These are phyloP conservation scores for Sporothrix brunneoviolacea DNA, from an alignment of 2,329 filamentous ascomycete genomes.

Conservation along the genomic window DNA sequence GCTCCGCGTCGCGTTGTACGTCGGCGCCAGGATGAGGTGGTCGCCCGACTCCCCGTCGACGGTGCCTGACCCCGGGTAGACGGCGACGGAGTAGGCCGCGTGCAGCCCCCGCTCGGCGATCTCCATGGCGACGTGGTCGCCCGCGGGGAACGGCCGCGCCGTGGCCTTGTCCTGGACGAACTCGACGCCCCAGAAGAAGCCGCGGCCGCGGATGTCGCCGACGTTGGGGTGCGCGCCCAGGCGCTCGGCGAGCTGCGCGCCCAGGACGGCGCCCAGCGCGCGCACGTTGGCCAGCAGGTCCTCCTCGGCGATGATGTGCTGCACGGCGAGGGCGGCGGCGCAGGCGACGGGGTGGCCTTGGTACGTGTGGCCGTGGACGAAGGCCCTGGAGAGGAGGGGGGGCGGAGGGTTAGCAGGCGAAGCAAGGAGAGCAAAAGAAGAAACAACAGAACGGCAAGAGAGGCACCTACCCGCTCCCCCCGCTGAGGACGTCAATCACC, in stretches of 20 bases:
- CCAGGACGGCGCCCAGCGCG: constrained; percentile 27
- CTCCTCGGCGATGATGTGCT: constrained; percentile 31
- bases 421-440: not conserved
- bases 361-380: constrained; percentile 56
- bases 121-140: constrained; percentile 26
- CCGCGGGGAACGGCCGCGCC: constrained; percentile 28
- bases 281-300: constrained; percentile 30
- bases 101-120: constrained; percentile 28
- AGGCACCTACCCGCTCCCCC: constrained; percentile 29
- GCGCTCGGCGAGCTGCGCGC: constrained; percentile 22
- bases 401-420: too few relatives aligned
- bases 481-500: constrained; percentile 41
- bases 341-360: constrained; percentile 34
- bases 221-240: constrained; percentile 32
- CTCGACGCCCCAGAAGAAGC: constrained; percentile 40
- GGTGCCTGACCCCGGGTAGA: constrained; percentile 60
- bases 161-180: constrained; percentile 32
- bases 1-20: constrained; percentile 54
- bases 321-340: constrained; percentile 35
- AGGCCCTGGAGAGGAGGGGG: constrained; percentile 34
- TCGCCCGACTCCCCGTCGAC: constrained; percentile 57
- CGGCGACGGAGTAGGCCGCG: constrained; percentile 29
- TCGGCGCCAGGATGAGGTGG: constrained; percentile 62
- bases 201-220: constrained; percentile 36
- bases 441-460: too few relatives aligned